Base-by-base conservation (phyloP, 129 eudicot genomes). In the Pulicaria dysenterica region DNA sequence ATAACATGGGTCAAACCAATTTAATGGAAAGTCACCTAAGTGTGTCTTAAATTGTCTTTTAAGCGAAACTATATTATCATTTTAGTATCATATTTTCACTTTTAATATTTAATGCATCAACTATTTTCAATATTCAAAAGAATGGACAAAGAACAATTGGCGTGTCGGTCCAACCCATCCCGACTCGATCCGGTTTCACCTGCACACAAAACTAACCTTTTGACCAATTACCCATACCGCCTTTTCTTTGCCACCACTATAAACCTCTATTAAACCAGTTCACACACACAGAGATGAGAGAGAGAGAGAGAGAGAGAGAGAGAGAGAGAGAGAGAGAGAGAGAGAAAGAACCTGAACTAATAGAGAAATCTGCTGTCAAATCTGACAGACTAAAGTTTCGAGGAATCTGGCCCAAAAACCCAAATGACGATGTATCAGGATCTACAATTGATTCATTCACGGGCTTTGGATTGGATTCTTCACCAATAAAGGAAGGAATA, bases 361-460 rank as follows among this genome's bases (percentile, higher is more conserved):
- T 85, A 16, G 85, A 46, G 64, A 85, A 87, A 61, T 83, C 89
- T 3, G 95, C 88, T n/a, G 96, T 84, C 80, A 92, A 78, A 82
- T 92, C 98, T 8, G 95, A 83, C 15, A 92, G 67, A 58, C 95
- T 92, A 69, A 89, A 89, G 80, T 83, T 87, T 63, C 91, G 81
- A 42, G 95, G 98, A 50, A 87, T 87, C 73, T 92, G 95, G 50
- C 95, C 85, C 69, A 92, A 83, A 39, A 83, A 80, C 64, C 96
- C 96, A 68, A 74, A 84, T 3, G 93, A 73, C 37, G 83, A 79
- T 48, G 80, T 45, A 68, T 80, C 87, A 0, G 74, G 73, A 57
- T 82, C 90, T 61, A 83, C 56, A 46, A 74, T 58, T 3, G 79
- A 17, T 43, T 85, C 88, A 62, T 80, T 79, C 53, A 74, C 69